Percentiles rank a stretch among this genome's conserved stretches.
These are phyloP conservation scores for Nothophoma quercina DNA, from an alignment of 2,329 filamentous ascomycete genomes.

Conservation along the genomic window DNA sequence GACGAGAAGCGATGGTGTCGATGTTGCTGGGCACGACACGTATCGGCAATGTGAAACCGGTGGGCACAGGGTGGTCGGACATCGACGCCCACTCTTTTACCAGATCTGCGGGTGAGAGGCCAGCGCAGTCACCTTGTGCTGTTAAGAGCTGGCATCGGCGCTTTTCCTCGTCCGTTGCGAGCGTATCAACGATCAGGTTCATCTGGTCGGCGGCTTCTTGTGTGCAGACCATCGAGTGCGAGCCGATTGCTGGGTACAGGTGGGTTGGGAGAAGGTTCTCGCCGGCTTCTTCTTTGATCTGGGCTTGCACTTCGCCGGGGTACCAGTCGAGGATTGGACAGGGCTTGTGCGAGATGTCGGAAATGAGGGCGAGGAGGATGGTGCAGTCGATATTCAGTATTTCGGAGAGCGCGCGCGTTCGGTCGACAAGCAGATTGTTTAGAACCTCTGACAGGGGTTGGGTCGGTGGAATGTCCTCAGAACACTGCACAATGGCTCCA, in stretches of 20 bases:
- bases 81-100: constrained; percentile 45
- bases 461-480: constrained; percentile 34
- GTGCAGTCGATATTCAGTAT: constrained; percentile 71
- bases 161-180: constrained; percentile 54
- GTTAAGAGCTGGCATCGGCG: constrained; percentile 67
- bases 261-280: constrained; percentile 67
- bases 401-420: constrained; percentile 49
- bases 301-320: constrained; percentile 67
- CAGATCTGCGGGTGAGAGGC: constrained; percentile 22
- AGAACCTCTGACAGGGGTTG: constrained; percentile 36
- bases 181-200: constrained; percentile 51
- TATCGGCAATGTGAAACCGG: constrained; percentile 68
- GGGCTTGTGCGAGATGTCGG: constrained; percentile 72
- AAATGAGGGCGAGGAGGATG: constrained; percentile 74
- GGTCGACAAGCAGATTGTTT: constrained; percentile 49
- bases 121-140: constrained; percentile 48
- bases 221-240: constrained; percentile 69
- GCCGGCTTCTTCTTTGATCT: constrained; percentile 70
- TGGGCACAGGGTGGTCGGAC: constrained; percentile 63
- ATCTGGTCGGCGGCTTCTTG: constrained; percentile 70
- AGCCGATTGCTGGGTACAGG: constrained; percentile 68
- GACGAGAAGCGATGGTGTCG: constrained; percentile 38
- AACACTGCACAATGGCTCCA: constrained; percentile 51
- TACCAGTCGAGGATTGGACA: constrained; percentile 58
- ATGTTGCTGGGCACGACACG: constrained; percentile 59